These are phyloP conservation scores for Entomortierella parvispora DNA, from an alignment of 192 early-diverging fungal genomes.

Conservation along the genomic window DNA sequence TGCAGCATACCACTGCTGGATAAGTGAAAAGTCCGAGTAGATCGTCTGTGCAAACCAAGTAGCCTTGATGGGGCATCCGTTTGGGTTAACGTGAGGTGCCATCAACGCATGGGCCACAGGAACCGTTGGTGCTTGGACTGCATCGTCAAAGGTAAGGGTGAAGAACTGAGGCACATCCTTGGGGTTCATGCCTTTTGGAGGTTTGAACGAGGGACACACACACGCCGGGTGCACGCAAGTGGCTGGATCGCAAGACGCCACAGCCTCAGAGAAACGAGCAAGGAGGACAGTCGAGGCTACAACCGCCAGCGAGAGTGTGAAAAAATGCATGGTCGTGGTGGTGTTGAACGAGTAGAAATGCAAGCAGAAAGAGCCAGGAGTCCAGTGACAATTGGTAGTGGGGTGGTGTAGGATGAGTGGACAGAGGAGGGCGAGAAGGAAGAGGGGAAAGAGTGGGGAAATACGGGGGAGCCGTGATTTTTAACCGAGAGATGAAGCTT, in stretches of 20 bases:
- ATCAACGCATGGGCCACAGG: slow-evolving; percentile 7
- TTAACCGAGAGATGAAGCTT: no score
- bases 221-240: slow-evolving; percentile 58
- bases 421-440: neutral
- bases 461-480: neutral
- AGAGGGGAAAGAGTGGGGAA: neutral
- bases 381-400: neutral
- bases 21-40: slow-evolving; percentile 70
- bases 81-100: slow-evolving; percentile 46
- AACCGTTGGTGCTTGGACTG: slow-evolving; percentile 52
- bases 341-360: neutral
- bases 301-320: slow-evolving; percentile 14
- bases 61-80: slow-evolving; percentile 65
- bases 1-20: slow-evolving; percentile 67
- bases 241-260: slow-evolving; percentile 52
- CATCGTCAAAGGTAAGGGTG: slow-evolving; percentile 69
- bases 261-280: slow-evolving; percentile 7
- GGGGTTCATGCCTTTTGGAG: slow-evolving; percentile 52
- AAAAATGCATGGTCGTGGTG: slow-evolving; percentile 13
- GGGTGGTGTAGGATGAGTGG: neutral
- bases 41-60: slow-evolving; percentile 71
- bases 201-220: slow-evolving; percentile 50
- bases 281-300: slow-evolving; percentile 17
- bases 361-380: neutral
- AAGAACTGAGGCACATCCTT: slow-evolving; percentile 63